These are phyloP conservation scores for Phylloporus sp. DNA, from an alignment of 768 basidiomycete genomes.

Conservation along the genomic window DNA sequence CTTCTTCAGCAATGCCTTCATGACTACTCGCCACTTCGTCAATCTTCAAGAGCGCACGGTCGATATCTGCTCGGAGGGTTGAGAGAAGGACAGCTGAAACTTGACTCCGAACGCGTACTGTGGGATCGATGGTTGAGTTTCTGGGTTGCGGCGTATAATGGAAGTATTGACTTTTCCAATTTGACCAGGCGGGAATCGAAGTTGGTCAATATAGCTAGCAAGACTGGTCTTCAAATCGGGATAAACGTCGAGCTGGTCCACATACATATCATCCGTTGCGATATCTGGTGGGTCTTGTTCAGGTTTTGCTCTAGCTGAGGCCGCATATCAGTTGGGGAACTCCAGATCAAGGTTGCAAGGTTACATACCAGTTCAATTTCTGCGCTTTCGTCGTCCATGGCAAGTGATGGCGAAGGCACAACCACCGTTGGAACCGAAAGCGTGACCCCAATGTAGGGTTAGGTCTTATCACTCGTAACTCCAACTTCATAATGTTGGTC, in stretches of 20 bases:
- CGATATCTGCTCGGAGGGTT: constrained; percentile 54
- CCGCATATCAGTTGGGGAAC: not conserved
- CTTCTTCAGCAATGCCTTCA: constrained; percentile 72
- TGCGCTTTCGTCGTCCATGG: constrained; percentile 26
- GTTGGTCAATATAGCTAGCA: constrained; percentile 72
- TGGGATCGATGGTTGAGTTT: constrained; percentile 63
- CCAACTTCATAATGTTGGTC: no score
- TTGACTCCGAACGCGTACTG: constrained; percentile 44
- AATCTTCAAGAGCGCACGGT: constrained; percentile 70
- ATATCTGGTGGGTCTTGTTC: constrained; percentile 79
- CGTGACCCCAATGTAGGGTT: no score
- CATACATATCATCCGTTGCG: constrained; percentile 82
- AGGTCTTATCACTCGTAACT: no score
- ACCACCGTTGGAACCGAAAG: not conserved
- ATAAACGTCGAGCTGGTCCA: constrained; percentile 2
- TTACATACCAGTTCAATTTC: constrained; percentile 22
- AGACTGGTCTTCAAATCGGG: constrained; percentile 23
- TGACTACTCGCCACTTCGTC: constrained; percentile 72
- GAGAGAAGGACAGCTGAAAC: not conserved
- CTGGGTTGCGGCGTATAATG: constrained; percentile 76
- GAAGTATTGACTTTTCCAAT: constrained; percentile 80
- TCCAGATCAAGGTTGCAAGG: not conserved
- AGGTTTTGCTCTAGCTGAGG: constrained; percentile 79
- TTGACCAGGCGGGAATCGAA: constrained; percentile 79
- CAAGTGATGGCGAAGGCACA: not conserved